Base-by-base conservation (phyloP, 108 stramenopile genomes). In the Stephanodiscus triporus region DNA sequence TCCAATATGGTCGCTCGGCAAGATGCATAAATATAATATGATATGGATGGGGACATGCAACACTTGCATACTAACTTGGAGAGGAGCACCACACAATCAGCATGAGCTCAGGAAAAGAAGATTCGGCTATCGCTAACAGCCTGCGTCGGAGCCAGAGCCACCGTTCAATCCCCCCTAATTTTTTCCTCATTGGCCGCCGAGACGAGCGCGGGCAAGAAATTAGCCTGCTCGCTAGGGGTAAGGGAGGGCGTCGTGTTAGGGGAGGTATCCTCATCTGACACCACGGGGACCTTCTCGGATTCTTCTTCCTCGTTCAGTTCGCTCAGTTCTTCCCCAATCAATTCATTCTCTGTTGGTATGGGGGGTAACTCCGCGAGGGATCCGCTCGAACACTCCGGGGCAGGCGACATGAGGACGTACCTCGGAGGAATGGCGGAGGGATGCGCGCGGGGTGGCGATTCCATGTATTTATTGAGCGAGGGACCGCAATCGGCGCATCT, bases 331-430 rank as follows among this genome's bases (percentile, higher is more conserved):
- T 45, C 57, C 57, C 24, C 19, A 70, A 29, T 70, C 8, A 59
- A 13, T 29, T 36, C 24, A 20, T 43, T 24, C 38, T 38, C 11
- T 17, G 43, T 30, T 45, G 54, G 43, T 58, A 32, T 40, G 29
- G 68, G 26, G 42, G 60, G 60, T 9, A 61, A 57, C 11, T 14
- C 27, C 16, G 7, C 24, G 19, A 20, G 9, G 20, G 16, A 27
- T 26, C 56, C 30, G 56, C 9, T 30, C 56, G 48, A 14, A 54
- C 9, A 54, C 19, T n/a, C 60, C 43, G 60, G 72, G 49, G 73
- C 48, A 9, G 78, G 78, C 32, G 78, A 80, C 78, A 80, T 73
- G 53, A 80, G 72, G n/a, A 80, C 67, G 40, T 80, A 73, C 68
- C 72, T 34, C 43, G 78, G 78, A 36, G 78, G 73, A 48, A 80